Conservation (phyloP, 352 stramenopile species). For the Phytophthora aleatoria region DNA sequence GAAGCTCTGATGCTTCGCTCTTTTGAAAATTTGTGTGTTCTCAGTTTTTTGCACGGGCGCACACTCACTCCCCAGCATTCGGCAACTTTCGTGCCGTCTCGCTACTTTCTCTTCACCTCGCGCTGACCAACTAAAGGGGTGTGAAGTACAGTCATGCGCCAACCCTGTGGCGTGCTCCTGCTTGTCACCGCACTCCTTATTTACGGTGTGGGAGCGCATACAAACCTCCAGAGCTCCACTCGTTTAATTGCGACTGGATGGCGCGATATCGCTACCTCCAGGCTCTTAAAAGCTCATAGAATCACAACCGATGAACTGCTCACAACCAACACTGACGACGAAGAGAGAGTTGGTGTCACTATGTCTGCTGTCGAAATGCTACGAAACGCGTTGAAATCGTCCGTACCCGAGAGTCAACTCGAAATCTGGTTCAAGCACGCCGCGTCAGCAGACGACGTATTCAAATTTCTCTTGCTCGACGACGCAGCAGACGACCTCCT, state of each 20-base stretch:
- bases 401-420: slow-evolving; percentile 5
- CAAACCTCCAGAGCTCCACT: neutral
- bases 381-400: neutral
- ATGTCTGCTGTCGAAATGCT: slow-evolving; percentile 1
- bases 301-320: neutral
- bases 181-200: neutral
- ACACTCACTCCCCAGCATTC: too few relatives aligned
- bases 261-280: neutral
- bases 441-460: neutral
- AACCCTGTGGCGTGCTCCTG: neutral
- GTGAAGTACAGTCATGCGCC: neutral
- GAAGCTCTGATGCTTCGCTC: too few relatives aligned
- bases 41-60: too few relatives aligned
- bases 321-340: neutral
- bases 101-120: neutral
- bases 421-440: slow-evolving; percentile 7
- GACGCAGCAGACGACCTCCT: slow-evolving; percentile 14
- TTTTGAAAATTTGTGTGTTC: too few relatives aligned
- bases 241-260: neutral
- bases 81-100: neutral
- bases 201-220: neutral
- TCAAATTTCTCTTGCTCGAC: slow-evolving; percentile 7
- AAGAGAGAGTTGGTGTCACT: slow-evolving; percentile 4
- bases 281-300: neutral
- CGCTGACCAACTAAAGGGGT: neutral